Evolutionary conservation across 495 filamentous ascomycete species (phyloP).

Genomic region (Penicillium salamii): DNA sequence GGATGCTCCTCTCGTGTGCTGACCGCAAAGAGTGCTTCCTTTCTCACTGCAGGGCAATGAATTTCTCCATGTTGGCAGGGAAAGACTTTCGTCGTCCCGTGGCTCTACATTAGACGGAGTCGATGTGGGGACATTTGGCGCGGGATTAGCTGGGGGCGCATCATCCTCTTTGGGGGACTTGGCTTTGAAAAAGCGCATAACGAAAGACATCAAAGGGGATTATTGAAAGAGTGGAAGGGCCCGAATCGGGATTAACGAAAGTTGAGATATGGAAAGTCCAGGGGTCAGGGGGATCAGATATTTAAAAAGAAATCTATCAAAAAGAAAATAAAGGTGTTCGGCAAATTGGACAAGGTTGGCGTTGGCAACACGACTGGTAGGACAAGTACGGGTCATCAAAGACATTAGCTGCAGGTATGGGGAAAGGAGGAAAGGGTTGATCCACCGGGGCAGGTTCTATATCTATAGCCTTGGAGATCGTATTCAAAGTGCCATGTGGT

Average conservation of each 20-base stretch:
- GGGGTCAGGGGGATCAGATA: neutral
- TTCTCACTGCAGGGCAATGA: conserved; percentile 25
- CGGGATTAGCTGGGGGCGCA: neutral
- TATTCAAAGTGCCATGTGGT: conserved; percentile 13
- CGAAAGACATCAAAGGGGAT: conserved; percentile 1
- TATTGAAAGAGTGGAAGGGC: neutral
- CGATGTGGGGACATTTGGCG: neutral
- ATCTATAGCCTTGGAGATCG: too few relatives aligned
- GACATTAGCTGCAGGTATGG: conserved; percentile 16
- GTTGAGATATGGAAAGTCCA: neutral
- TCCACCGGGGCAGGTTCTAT: too few relatives aligned
- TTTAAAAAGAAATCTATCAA: conserved; percentile 6
- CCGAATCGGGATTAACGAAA: neutral
- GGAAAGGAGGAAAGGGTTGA: conserved; percentile 11
- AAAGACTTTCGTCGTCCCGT: too few relatives aligned
- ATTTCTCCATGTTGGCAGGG: conserved; percentile 5
- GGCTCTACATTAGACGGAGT: neutral
- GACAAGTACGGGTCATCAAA: conserved; percentile 24
- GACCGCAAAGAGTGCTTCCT: conserved; percentile 23
- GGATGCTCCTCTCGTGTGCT: neutral
- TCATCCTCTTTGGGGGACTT: conserved; percentile 9
- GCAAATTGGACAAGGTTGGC: conserved; percentile 10
- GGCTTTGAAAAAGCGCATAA: conserved; percentile 4
- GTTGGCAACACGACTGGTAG: conserved; percentile 16
- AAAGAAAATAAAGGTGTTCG: too few relatives aligned